phyloP scores from a whole-genome alignment of 805 yeast genomes.

The Starmerella roubikii region DNA sequence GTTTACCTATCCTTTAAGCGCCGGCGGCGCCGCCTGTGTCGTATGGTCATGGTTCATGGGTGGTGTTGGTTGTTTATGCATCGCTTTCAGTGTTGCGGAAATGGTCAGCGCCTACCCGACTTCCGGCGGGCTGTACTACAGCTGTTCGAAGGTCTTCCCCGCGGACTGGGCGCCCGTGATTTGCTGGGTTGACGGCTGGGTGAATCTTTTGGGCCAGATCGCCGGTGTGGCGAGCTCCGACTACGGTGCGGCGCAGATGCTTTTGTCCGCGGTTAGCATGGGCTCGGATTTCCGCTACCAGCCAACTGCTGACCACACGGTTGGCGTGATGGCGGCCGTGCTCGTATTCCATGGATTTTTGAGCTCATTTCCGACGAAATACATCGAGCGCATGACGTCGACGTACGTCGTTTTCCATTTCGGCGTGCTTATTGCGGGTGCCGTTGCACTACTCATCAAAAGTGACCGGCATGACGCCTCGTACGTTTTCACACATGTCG shows the following conservation, averaged over 20 bases:
- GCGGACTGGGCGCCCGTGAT: slow-evolving; percentile 35
- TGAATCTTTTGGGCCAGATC: slow-evolving; percentile 31
- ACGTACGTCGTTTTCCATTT: slow-evolving; percentile 39
- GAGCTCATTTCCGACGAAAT: slow-evolving; percentile 40
- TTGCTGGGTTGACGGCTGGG: slow-evolving; percentile 43
- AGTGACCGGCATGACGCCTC: slow-evolving; percentile 35
- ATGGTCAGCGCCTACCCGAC: slow-evolving; percentile 60
- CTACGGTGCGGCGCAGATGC: slow-evolving; percentile 26
- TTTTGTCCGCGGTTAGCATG: slow-evolving; percentile 28
- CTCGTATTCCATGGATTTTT: slow-evolving; percentile 36
- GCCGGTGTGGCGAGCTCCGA: slow-evolving; percentile 28
- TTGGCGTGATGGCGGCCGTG: slow-evolving; percentile 31
- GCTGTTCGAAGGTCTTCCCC: slow-evolving; percentile 26
- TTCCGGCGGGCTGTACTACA: slow-evolving; percentile 61
- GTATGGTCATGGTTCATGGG: slow-evolving; percentile 53
- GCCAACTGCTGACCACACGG: slow-evolving; percentile 23
- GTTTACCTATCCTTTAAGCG: slow-evolving; percentile 32
- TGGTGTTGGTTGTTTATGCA: slow-evolving; percentile 39
- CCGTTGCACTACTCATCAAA: slow-evolving; percentile 41
- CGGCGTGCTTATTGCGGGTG: slow-evolving; percentile 36
- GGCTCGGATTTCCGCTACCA: slow-evolving; percentile 23
- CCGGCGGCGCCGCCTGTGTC: slow-evolving; percentile 51
- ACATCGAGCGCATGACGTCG: slow-evolving; percentile 38
- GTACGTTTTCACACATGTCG: slow-evolving; percentile 37
- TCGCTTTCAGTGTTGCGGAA: slow-evolving; percentile 51